Evolutionary conservation across 257 asterid genomes (phyloP).

Genomic region (Scutellaria baicalensis): DNA sequence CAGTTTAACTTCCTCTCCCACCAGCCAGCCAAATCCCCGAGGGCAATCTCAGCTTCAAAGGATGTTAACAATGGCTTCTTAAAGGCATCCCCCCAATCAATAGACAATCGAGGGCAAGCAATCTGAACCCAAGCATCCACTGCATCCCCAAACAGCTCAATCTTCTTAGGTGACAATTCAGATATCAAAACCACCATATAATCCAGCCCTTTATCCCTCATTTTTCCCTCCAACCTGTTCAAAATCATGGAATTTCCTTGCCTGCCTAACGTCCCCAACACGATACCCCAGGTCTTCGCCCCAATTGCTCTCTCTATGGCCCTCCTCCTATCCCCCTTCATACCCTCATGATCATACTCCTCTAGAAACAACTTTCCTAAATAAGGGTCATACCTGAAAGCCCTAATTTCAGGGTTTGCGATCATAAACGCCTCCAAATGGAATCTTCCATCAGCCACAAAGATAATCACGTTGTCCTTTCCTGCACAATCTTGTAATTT

Average conservation of each 20-base stretch:
- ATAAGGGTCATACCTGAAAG: constrained; percentile 82
- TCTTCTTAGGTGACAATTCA: constrained; percentile 74
- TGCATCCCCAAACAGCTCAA: constrained; percentile 78
- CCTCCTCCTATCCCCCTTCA: constrained; percentile 73
- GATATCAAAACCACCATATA: constrained; percentile 86
- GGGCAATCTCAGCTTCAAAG: constrained; percentile 95
- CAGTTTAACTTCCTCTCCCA: constrained; percentile 70
- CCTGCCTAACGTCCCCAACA: constrained; percentile 87
- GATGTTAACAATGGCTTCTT: constrained; percentile 75
- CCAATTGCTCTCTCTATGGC: constrained; percentile 75
- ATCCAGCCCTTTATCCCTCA: constrained; percentile 70
- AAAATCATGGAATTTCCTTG: constrained; percentile 73
- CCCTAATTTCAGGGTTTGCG: constrained; percentile 68
- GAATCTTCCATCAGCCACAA: constrained; percentile 93
- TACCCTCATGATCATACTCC: constrained; percentile 87
- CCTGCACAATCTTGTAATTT: constrained; percentile 19
- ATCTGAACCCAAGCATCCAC: constrained; percentile 96
- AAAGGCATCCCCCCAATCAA: constrained; percentile 98
- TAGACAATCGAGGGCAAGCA: constrained; percentile 94
- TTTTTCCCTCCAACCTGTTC: constrained; percentile 79
- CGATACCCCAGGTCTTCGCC: constrained; percentile 76
- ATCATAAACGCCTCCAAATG: constrained; percentile 98
- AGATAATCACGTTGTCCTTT: constrained; percentile 50
- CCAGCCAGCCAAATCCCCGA: constrained; percentile 85
- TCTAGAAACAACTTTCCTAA: constrained; percentile 80